These are phyloP conservation scores for Lipomyces yarrowii DNA, from an alignment of 1,139 yeast species.

Conservation along the genomic window DNA sequence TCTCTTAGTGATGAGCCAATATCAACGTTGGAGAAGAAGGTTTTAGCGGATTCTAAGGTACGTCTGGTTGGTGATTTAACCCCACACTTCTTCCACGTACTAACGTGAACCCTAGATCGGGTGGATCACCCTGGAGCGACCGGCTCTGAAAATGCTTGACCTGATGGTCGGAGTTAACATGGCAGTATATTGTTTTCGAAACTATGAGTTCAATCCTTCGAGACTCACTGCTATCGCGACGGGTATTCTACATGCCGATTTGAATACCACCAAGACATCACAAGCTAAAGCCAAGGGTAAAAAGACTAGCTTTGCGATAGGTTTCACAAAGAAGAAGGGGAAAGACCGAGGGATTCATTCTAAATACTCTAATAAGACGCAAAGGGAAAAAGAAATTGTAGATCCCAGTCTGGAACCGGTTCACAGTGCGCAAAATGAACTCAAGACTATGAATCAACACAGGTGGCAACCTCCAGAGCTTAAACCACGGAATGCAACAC, in stretches of 20 bases:
- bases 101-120: constrained; percentile 12
- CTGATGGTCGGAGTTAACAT: constrained; percentile 26
- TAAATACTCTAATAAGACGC: not conserved
- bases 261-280: not conserved
- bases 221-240: constrained; percentile 21
- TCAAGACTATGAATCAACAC: not conserved
- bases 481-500: not conserved
- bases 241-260: constrained; percentile 14
- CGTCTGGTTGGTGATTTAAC: not conserved
- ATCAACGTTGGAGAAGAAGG: constrained; percentile 15
- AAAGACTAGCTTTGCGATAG: constrained; percentile 4
- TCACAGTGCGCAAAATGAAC: not conserved
- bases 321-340: constrained; percentile 4
- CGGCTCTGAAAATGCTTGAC: constrained; percentile 28
- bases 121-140: constrained; percentile 16
- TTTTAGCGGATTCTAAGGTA: constrained; percentile 14
- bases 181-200: constrained; percentile 24
- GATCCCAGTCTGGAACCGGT: not conserved
- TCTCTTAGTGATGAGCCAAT: constrained; percentile 1
- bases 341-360: not conserved
- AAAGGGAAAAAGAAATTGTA: not conserved
- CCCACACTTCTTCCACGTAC: not conserved
- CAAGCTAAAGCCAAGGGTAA: not conserved
- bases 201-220: constrained; percentile 19
- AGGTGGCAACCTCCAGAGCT: not conserved